Conservation (phyloP, 768 basidiomycete genomes). For the Pleurotus eryngii region DNA sequence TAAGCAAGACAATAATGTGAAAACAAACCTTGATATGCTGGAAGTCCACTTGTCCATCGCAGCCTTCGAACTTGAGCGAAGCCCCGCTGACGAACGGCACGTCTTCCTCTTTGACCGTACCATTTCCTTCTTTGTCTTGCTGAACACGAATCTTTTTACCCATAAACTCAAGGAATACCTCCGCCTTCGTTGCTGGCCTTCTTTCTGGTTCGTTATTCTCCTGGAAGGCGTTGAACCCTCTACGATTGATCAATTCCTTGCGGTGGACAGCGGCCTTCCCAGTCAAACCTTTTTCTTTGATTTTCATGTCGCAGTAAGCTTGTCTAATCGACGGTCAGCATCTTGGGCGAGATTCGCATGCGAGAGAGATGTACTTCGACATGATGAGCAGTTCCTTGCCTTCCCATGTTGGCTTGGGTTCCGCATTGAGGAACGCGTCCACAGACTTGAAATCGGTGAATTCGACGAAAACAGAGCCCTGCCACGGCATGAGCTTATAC, state of each 20-base stretch:
- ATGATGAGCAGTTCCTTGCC: slow-evolving; percentile 76
- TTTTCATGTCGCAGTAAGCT: slow-evolving; percentile 93
- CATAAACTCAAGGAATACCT: slow-evolving; percentile 73
- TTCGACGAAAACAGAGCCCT: slow-evolving; percentile 94
- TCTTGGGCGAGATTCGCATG: too few relatives aligned
- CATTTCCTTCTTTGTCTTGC: slow-evolving; percentile 57
- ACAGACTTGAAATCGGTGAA: slow-evolving; percentile 70
- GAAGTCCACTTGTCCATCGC: slow-evolving; percentile 46
- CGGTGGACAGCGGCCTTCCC: slow-evolving; percentile 65
- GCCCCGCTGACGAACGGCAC: slow-evolving; percentile 53
- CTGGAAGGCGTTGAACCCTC: slow-evolving; percentile 79
- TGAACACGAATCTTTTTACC: slow-evolving; percentile 65
- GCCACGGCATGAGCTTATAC: neutral
- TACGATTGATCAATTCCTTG: slow-evolving; percentile 47
- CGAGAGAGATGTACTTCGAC: slow-evolving; percentile 64
- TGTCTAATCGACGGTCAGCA: slow-evolving; percentile 40
- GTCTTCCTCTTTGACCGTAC: slow-evolving; percentile 59
- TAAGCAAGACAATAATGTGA: neutral
- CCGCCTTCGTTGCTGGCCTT: slow-evolving; percentile 31
- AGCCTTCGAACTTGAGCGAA: slow-evolving; percentile 57
- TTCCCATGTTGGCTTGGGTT: slow-evolving; percentile 80
- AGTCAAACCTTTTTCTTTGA: slow-evolving; percentile 87
- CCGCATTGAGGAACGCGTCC: slow-evolving; percentile 73
- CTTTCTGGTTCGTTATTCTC: slow-evolving; percentile 20
- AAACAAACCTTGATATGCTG: slow-evolving; percentile 45